These are phyloP conservation scores for Starmerella scarabaei DNA, from an alignment of 805 yeast species.

Conservation along the genomic window DNA sequence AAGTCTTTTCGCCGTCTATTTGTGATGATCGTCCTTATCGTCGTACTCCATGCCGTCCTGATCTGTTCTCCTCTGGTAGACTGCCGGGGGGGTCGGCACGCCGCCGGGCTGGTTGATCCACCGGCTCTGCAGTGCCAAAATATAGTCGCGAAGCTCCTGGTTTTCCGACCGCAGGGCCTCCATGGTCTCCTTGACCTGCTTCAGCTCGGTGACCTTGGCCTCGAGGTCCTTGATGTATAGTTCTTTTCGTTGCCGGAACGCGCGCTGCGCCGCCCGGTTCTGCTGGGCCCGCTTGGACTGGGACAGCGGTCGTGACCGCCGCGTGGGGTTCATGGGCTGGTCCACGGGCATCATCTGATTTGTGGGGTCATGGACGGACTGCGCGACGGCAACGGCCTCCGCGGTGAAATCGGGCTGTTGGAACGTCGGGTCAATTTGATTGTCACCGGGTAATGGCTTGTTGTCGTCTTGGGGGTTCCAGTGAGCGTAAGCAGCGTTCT, in stretches of 20 bases:
- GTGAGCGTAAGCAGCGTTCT: conserved; percentile 21
- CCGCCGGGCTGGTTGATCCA: conserved; percentile 42
- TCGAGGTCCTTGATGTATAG: conserved; percentile 70
- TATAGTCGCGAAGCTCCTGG: conserved; percentile 57
- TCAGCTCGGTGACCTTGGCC: conserved; percentile 49
- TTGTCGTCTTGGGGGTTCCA: conserved; percentile 22
- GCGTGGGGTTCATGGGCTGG: conserved; percentile 23
- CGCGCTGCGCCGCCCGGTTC: conserved; percentile 83
- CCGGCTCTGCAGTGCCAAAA: conserved; percentile 54
- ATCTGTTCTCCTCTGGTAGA: conserved; percentile 21
- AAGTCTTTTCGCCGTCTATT: not conserved
- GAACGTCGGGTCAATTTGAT: conserved; percentile 24
- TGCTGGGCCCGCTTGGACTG: conserved; percentile 80
- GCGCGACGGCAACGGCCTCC: conserved; percentile 25
- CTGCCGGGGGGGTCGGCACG: conserved; percentile 35
- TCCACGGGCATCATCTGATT: conserved; percentile 22
- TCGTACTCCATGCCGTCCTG: conserved; percentile 23
- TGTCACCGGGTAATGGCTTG: conserved; percentile 22
- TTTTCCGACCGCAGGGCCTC: conserved; percentile 60
- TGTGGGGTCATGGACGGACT: conserved; percentile 22
- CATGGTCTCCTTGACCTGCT: conserved; percentile 48
- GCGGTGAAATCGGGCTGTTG: conserved; percentile 24
- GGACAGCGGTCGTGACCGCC: conserved; percentile 35
- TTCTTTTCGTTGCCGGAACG: conserved; percentile 77
- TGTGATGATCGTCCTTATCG: conserved; percentile 22